Evolutionary conservation across 2,329 filamentous ascomycete genomes (phyloP).

Genomic region (Botrytis hyacinthi): DNA sequence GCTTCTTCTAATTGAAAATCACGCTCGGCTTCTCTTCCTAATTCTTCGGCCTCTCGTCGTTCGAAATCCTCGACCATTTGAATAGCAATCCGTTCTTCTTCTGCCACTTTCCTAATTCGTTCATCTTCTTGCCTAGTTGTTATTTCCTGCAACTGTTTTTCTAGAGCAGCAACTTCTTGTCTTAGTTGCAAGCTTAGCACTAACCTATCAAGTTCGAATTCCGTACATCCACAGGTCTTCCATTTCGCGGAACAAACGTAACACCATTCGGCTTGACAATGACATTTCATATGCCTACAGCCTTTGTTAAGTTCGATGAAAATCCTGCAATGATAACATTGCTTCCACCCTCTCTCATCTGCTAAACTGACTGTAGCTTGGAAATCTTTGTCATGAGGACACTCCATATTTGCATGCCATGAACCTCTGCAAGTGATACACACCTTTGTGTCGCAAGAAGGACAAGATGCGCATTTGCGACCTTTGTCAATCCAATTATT

Average conservation of each 20-base stretch:
- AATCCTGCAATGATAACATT: constrained; percentile 66
- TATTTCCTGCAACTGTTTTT: constrained; percentile 24
- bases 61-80: constrained; percentile 50
- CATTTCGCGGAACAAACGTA: constrained; percentile 73
- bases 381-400: constrained; percentile 50
- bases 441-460: constrained; percentile 45
- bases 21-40: constrained; percentile 39
- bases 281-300: constrained; percentile 85
- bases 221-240: constrained; percentile 68
- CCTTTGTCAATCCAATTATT: constrained; percentile 40
- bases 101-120: constrained; percentile 27
- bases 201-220: constrained; percentile 45
- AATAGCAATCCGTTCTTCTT: constrained; percentile 45
- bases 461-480: constrained; percentile 46
- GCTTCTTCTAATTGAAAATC: constrained; percentile 40
- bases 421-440: constrained; percentile 52
- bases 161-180: constrained; percentile 25
- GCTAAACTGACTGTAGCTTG: constrained; percentile 58
- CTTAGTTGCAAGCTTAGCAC: constrained; percentile 43
- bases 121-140: constrained; percentile 29
- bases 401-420: constrained; percentile 46
- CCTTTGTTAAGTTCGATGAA: constrained; percentile 76
- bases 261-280: constrained; percentile 79
- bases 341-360: constrained; percentile 69
- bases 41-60: constrained; percentile 46